phyloP scores from a whole-genome alignment of 208 protist genomes.

The Acanthamoeba rhysodes region DNA sequence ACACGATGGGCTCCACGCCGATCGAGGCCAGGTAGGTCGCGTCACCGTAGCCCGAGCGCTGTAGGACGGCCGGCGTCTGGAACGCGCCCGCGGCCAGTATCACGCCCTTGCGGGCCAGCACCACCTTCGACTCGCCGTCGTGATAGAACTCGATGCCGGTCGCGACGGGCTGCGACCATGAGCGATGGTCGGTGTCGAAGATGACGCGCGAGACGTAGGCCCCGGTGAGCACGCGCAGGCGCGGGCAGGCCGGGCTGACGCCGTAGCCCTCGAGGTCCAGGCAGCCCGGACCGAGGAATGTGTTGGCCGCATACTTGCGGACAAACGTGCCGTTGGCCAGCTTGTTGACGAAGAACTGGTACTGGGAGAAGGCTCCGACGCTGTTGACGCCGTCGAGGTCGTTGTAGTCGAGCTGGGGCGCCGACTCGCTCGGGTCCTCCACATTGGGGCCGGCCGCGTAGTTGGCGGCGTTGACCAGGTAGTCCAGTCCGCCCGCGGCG shows the following conservation, averaged over 20 bases:
- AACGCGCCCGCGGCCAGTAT: neutral
- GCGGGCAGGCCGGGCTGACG: neutral
- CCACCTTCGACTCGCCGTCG: neutral
- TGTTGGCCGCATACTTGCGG: constrained; percentile 4
- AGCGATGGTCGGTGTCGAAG: neutral
- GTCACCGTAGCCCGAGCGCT: constrained; percentile 35
- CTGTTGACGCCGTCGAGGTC: neutral
- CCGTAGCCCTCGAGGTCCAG: neutral
- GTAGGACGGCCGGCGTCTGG: neutral
- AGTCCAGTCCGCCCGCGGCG: neutral
- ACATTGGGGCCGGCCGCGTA: neutral
- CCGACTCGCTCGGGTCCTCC: neutral
- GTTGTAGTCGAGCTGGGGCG: neutral
- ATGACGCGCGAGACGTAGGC: neutral
- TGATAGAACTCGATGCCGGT: neutral
- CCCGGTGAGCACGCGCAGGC: neutral
- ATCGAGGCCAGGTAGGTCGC: neutral
- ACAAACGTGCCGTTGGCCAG: neutral
- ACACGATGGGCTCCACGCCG: neutral
- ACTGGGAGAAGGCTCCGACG: neutral
- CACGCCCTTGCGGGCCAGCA: neutral
- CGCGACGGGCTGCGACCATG: neutral
- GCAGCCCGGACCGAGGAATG: neutral
- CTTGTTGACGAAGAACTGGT: constrained; percentile 9
- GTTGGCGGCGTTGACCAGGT: neutral